Evolutionary conservation across 2,329 filamentous ascomycete genomes (phyloP).

Genomic region (Sphaerulina populicola): DNA sequence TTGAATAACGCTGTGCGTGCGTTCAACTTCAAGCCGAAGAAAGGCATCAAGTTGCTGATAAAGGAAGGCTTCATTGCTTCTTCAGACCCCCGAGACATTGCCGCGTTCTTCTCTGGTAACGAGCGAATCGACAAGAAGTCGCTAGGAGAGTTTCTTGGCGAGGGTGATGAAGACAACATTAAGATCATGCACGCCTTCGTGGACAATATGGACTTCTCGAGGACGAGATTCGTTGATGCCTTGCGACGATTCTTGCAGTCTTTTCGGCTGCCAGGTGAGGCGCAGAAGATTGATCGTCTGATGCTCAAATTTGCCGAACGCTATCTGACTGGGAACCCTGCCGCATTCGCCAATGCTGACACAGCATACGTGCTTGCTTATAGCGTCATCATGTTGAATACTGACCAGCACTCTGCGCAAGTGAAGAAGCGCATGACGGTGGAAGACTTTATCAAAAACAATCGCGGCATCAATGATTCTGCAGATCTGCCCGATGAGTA

Average conservation of each 20-base stretch:
- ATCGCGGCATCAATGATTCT: slow-evolving; percentile 94
- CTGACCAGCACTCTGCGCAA: slow-evolving; percentile 86
- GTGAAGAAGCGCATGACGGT: slow-evolving; percentile 84
- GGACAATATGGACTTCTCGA: slow-evolving; percentile 85
- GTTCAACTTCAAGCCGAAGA: slow-evolving; percentile 98
- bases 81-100: slow-evolving; percentile 71
- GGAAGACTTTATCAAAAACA: slow-evolving; percentile 98
- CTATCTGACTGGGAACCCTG: slow-evolving; percentile 89
- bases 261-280: slow-evolving; percentile 89
- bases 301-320: slow-evolving; percentile 98
- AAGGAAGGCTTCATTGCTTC: slow-evolving; percentile 81
- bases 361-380: slow-evolving; percentile 94
- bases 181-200: slow-evolving; percentile 98
- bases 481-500: slow-evolving; percentile 91
- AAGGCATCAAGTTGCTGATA: slow-evolving; percentile 75
- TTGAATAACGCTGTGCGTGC: slow-evolving; percentile 78
- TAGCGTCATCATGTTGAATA: slow-evolving; percentile 94
- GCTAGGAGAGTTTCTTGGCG: slow-evolving; percentile 88
- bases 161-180: slow-evolving; percentile 87
- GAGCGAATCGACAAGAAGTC: slow-evolving; percentile 83
- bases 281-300: slow-evolving; percentile 97
- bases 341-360: slow-evolving; percentile 95
- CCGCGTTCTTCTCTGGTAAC: slow-evolving; percentile 69
- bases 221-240: slow-evolving; percentile 85
- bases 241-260: slow-evolving; percentile 85